Base-by-base conservation (phyloP, 805 yeast genomes). In the Saturnispora halmiae region DNA sequence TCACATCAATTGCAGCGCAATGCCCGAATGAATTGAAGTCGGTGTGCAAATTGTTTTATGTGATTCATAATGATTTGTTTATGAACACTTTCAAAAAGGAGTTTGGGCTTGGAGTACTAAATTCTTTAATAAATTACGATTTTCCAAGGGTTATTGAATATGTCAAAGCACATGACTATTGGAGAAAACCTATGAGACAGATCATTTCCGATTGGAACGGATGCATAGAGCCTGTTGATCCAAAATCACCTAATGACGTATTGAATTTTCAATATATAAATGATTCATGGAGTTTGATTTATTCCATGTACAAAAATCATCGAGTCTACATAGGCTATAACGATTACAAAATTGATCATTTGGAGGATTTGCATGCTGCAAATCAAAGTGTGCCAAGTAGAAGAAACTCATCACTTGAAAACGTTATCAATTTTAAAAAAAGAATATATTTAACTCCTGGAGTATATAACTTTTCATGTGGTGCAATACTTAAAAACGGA, bases 221-320 rank as follows among this genome's bases (percentile, higher is more conserved):
- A 8, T 43, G 60, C 18, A 28, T 36, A 24, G 8, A 11, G 10
- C 40, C 40, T 9, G 10, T 14, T 13, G 27, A 31, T 4, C 21
- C 36, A 7, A 25, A 45, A 42, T 37, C 36, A 9, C 54, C 54
- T 11, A 14, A 18, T 18, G 51, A 52, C n/a, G 46, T 46, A 10
- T 42, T 55, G 5, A 46, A 52, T 28, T 56, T 58, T 40, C 45
- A 54, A 41, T 72, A 52, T 45, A 52, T 73, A 11, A 63, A 61
- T 41, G 80, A 74, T 53, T 71, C 77, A 1, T 78, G 82, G 81
- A 64, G 60, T 46, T 58, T 76, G 22, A 61, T 75, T 1, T 73
- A 70, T 45, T 66, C 73, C 0, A 57, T 78, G 6, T 55, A 73
- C 42, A 66, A 64, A 45, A 75, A 73, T 50, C 65, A 74, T 36